phyloP scores from a whole-genome alignment of 495 filamentous ascomycete species.

The Hypomontagnella monticulosa region DNA sequence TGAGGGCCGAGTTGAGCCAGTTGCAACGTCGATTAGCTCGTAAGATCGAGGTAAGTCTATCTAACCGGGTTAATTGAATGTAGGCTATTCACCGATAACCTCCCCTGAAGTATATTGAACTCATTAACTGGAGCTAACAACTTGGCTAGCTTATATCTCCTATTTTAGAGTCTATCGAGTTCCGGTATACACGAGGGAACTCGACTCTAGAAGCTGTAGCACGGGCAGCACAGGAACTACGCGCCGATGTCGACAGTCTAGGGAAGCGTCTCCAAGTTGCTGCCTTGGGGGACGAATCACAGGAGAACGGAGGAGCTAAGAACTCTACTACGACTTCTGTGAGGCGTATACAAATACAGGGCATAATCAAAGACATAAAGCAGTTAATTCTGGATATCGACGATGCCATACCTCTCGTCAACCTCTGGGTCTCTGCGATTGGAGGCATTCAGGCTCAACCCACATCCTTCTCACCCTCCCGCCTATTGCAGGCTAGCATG shows the following conservation, averaged over 20 bases:
- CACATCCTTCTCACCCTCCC: constrained; percentile 73
- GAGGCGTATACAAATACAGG: constrained; percentile 68
- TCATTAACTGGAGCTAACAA: constrained; percentile 11
- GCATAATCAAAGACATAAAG: constrained; percentile 79
- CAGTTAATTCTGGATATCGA: constrained; percentile 82
- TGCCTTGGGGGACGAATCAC: constrained; percentile 68
- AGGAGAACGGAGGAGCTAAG: constrained; percentile 59
- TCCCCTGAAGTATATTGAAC: neutral
- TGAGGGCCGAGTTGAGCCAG: constrained; percentile 40
- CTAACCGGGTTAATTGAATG: constrained; percentile 9
- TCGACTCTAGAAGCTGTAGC: constrained; percentile 91
- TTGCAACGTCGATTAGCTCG: constrained; percentile 43
- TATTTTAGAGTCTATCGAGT: constrained; percentile 46
- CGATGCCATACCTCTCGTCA: constrained; percentile 92
- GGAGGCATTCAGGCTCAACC: constrained; percentile 70
- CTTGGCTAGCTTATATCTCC: constrained; percentile 40
- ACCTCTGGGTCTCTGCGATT: constrained; percentile 94
- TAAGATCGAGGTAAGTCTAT: constrained; percentile 48
- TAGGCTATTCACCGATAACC: constrained; percentile 12
- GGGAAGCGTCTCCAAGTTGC: constrained; percentile 81
- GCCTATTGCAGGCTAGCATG: constrained; percentile 91
- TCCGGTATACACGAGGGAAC: constrained; percentile 73
- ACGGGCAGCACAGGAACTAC: constrained; percentile 83
- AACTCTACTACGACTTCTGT: constrained; percentile 46
- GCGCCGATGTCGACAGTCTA: constrained; percentile 86